Evolutionary conservation across 257 asterid species (phyloP).

Genomic region (Ocimum tenuiflorum): DNA sequence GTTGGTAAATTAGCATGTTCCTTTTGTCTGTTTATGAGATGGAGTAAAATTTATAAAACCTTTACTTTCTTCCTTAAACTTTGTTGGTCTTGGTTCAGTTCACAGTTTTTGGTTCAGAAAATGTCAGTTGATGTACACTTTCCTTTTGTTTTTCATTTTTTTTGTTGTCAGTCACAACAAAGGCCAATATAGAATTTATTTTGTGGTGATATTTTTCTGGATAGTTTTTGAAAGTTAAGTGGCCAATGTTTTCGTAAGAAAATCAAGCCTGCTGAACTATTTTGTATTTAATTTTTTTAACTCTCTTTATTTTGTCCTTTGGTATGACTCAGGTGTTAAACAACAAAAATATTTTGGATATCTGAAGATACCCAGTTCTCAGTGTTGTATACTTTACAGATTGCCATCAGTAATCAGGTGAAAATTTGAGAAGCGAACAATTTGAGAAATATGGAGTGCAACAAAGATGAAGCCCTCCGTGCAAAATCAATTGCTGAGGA

Average conservation of each 20-base stretch:
- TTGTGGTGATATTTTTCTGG: not conserved
- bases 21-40: not conserved
- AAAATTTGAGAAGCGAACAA: not conserved
- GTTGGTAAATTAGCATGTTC: not conserved
- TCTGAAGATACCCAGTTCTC: slow-evolving; percentile 7
- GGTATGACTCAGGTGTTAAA: slow-evolving; percentile 24
- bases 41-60: not conserved
- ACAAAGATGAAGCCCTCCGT: slow-evolving; percentile 71
- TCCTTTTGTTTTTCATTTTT: not conserved
- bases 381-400: not conserved
- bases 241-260: not conserved
- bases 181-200: not conserved
- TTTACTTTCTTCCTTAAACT: not conserved
- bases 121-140: slow-evolving; percentile 2
- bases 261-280: not conserved
- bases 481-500: slow-evolving; percentile 63
- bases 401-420: not conserved
- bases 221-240: not conserved
- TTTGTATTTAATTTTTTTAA: not conserved
- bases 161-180: not conserved
- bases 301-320: not conserved
- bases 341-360: slow-evolving; percentile 1
- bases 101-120: not conserved
- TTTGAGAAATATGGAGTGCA: slow-evolving; percentile 60
- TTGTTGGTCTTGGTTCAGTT: not conserved